Evolutionary conservation across 805 yeast species (phyloP).

Genomic region (Saccharomycopsis fodiens): DNA sequence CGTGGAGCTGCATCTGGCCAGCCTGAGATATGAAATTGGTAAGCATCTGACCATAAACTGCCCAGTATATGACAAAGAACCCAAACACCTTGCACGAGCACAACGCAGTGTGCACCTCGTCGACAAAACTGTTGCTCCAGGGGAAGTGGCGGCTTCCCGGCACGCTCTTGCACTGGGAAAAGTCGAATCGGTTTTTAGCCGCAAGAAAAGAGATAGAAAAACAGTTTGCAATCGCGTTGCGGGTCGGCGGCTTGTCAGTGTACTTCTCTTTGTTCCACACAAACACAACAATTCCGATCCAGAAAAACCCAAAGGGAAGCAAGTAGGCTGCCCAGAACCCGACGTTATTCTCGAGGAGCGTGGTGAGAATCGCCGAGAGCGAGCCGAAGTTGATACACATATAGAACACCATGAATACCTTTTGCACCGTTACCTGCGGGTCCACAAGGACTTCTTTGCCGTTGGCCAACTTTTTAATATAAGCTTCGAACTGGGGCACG

Average conservation of each 20-base stretch:
- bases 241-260: slow-evolving; percentile 53
- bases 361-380: slow-evolving; percentile 67
- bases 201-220: slow-evolving; percentile 40
- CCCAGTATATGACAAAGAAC: slow-evolving; percentile 69
- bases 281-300: slow-evolving; percentile 47
- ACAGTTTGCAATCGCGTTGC: slow-evolving; percentile 49
- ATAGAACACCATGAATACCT: slow-evolving; percentile 70
- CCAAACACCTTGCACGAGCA: slow-evolving; percentile 67
- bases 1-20: slow-evolving; percentile 64
- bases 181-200: slow-evolving; percentile 39
- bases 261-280: slow-evolving; percentile 46
- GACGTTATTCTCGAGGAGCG: slow-evolving; percentile 55
- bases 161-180: slow-evolving; percentile 50
- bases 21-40: slow-evolving; percentile 71
- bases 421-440: slow-evolving; percentile 64
- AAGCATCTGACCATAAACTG: slow-evolving; percentile 65
- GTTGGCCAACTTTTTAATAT: slow-evolving; percentile 36
- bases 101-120: slow-evolving; percentile 58
- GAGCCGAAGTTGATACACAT: slow-evolving; percentile 72
- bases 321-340: slow-evolving; percentile 74
- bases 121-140: slow-evolving; percentile 69
- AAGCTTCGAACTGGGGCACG: slow-evolving; percentile 19
- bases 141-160: slow-evolving; percentile 39
- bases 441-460: slow-evolving; percentile 68
- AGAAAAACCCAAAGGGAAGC: slow-evolving; percentile 63